phyloP scores from a whole-genome alignment of 805 yeast genomes.

The Candida insectalens region DNA sequence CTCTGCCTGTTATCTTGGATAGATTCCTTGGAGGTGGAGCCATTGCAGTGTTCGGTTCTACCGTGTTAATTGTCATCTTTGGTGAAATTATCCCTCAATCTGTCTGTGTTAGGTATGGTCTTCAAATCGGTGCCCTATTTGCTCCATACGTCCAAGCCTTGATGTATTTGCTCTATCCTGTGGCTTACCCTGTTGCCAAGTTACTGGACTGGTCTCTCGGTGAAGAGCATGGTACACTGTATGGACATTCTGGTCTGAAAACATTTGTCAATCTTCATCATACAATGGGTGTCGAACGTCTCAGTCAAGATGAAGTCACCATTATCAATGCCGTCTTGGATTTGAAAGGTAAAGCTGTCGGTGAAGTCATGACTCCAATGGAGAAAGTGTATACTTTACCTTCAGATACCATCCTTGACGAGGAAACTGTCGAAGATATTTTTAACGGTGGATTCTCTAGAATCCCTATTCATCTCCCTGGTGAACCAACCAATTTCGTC shows the following conservation, averaged over 20 bases:
- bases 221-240: slow-evolving; percentile 93
- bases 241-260: slow-evolving; percentile 86
- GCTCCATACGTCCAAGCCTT: slow-evolving; percentile 77
- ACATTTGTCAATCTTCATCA: slow-evolving; percentile 87
- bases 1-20: slow-evolving; percentile 89
- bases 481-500: slow-evolving; percentile 80
- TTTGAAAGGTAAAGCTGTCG: slow-evolving; percentile 82
- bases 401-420: slow-evolving; percentile 75
- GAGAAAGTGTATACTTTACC: slow-evolving; percentile 82
- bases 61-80: slow-evolving; percentile 84
- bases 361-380: slow-evolving; percentile 89
- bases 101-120: slow-evolving; percentile 84
- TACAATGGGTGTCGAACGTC: slow-evolving; percentile 90
- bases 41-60: slow-evolving; percentile 92
- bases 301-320: slow-evolving; percentile 92
- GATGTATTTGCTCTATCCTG: slow-evolving; percentile 87
- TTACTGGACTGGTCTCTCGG: slow-evolving; percentile 78
- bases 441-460: slow-evolving; percentile 92
- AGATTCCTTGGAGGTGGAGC: slow-evolving; percentile 94
- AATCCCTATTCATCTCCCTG: slow-evolving; percentile 87
- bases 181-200: slow-evolving; percentile 83
- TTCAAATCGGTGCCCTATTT: slow-evolving; percentile 82
- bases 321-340: slow-evolving; percentile 91
- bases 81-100: slow-evolving; percentile 97
- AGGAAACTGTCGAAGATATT: slow-evolving; percentile 75